A percentile compares a stretch with the other conserved stretches of the same genome.
These are phyloP conservation scores for Aspergillus fischeri DNA, from an alignment of 2,329 filamentous ascomycete genomes.

Conservation along the genomic window DNA sequence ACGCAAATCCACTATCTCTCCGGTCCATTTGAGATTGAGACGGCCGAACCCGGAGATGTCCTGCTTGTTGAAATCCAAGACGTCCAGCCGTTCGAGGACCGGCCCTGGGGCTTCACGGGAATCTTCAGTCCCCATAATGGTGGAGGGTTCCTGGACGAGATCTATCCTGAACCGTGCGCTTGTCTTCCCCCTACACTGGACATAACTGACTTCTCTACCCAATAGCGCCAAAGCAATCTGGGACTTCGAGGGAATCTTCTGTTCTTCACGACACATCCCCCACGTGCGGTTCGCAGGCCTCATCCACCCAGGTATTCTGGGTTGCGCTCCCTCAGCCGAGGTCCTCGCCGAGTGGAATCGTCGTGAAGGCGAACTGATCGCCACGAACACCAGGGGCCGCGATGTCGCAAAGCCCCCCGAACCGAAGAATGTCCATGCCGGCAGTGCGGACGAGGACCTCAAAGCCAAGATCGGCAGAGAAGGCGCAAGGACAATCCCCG, in stretches of 20 bases:
- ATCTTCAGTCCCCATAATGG: slow-evolving; percentile 77
- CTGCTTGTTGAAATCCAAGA: slow-evolving; percentile 88
- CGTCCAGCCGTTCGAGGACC: slow-evolving; percentile 79
- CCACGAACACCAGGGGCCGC: slow-evolving; percentile 59
- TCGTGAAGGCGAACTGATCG: slow-evolving; percentile 76
- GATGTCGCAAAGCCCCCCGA: slow-evolving; percentile 75
- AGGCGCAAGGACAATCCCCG: slow-evolving; percentile 80
- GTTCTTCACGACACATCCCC: slow-evolving; percentile 79
- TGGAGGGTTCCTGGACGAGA: slow-evolving; percentile 81
- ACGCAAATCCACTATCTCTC: slow-evolving; percentile 83
- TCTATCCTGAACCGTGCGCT: slow-evolving; percentile 74
- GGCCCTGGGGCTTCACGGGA: slow-evolving; percentile 87
- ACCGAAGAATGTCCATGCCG: slow-evolving; percentile 68
- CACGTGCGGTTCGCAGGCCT: slow-evolving; percentile 83
- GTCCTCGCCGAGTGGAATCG: slow-evolving; percentile 78
- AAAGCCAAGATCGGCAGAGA: slow-evolving; percentile 68
- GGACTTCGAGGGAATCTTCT: slow-evolving; percentile 76
- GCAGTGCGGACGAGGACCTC: slow-evolving; percentile 55
- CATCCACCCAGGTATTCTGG: slow-evolving; percentile 88
- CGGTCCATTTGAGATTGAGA: slow-evolving; percentile 82
- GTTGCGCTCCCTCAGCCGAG: slow-evolving; percentile 76
- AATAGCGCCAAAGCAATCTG: slow-evolving; percentile 64
- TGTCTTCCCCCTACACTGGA: not conserved
- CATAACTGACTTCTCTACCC: too few species aligned
- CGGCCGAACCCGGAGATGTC: slow-evolving; percentile 78